Percentiles rank a stretch among this genome's conserved stretches.
Evolutionary conservation across 2,329 filamentous ascomycete genomes (phyloP).

Genomic region (Curvularia spicifera): DNA sequence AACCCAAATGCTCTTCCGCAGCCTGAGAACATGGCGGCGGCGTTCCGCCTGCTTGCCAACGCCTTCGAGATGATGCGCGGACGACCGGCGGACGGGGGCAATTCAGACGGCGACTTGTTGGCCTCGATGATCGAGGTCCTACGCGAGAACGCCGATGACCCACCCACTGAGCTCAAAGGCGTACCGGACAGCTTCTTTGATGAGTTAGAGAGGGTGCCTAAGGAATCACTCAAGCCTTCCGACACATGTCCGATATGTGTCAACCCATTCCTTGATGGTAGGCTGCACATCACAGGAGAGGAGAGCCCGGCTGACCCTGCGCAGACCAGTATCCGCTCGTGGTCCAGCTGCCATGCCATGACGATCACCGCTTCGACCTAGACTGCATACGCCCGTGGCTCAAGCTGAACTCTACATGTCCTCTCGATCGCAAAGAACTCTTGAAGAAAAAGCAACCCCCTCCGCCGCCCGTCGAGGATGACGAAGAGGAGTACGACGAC

Average conservation of each 20-base stretch:
- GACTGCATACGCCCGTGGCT: conserved; percentile 71
- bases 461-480: conserved; percentile 56
- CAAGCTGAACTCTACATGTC: conserved; percentile 68
- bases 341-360: conserved; percentile 66
- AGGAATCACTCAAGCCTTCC: conserved; percentile 58
- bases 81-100: conserved; percentile 42
- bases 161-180: conserved; percentile 66
- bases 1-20: conserved; percentile 66
- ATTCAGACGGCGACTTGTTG: conserved; percentile 53
- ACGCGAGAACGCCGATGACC: conserved; percentile 62
- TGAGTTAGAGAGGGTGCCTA: conserved; percentile 65
- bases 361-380: conserved; percentile 67
- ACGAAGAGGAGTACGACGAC: conserved; percentile 60
- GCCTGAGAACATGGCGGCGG: conserved; percentile 65
- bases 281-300: conserved; percentile 16
- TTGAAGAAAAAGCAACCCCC: conserved; percentile 58
- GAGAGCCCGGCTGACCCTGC: conserved; percentile 26
- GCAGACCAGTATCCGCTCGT: conserved; percentile 66
- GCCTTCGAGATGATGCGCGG: conserved; percentile 65
- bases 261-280: conserved; percentile 66
- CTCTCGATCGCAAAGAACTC: conserved; percentile 65
- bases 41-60: conserved; percentile 66
- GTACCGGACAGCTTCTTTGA: conserved; percentile 67
- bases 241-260: conserved; percentile 67
- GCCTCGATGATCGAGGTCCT: conserved; percentile 63